Evolutionary conservation across 1,284 basidiomycete genomes (phyloP).

Genomic region (Microbotryomycetes sp.): DNA sequence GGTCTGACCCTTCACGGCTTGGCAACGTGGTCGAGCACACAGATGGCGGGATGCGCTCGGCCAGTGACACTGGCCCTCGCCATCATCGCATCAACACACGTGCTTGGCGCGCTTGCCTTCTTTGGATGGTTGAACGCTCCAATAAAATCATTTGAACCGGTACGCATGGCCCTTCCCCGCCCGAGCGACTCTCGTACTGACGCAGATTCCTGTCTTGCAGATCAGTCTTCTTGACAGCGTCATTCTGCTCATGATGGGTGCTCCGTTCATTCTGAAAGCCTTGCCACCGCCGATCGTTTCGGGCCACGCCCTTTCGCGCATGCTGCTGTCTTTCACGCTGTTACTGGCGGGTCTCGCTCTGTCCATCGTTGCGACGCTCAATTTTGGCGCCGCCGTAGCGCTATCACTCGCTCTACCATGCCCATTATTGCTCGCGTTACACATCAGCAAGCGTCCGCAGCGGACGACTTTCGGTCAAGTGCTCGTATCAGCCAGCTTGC

Average conservation of each 20-base stretch:
- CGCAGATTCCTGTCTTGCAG: slow-evolving; percentile 43
- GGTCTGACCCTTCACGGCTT: slow-evolving; percentile 76
- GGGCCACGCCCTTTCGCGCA: no score
- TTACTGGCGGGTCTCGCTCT: slow-evolving; percentile 73
- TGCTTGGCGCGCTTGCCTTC: slow-evolving; percentile 17
- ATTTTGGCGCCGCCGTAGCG: slow-evolving; percentile 40
- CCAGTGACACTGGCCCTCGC: slow-evolving; percentile 50
- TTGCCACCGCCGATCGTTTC: no score
- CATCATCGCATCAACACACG: slow-evolving; percentile 45
- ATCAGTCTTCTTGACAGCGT: slow-evolving; percentile 1
- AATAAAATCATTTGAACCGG: slow-evolving; percentile 17
- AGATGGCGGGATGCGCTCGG: slow-evolving; percentile 35
- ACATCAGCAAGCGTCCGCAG: neutral
- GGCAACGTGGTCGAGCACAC: slow-evolving; percentile 53
- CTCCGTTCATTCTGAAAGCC: neutral
- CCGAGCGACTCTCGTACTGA: slow-evolving; percentile 50
- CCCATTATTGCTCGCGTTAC: slow-evolving; percentile 6
- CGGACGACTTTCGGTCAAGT: slow-evolving; percentile 15
- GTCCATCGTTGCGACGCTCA: slow-evolving; percentile 75
- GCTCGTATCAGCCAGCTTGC: neutral
- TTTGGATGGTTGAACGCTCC: slow-evolving; percentile 14
- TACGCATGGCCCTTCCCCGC: slow-evolving; percentile 46
- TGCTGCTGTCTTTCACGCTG: slow-evolving; percentile 63
- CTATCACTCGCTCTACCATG: slow-evolving; percentile 31
- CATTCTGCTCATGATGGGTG: neutral